Conservation (phyloP, 2,329 filamentous ascomycete genomes). For the Curvularia eragrostidis region DNA sequence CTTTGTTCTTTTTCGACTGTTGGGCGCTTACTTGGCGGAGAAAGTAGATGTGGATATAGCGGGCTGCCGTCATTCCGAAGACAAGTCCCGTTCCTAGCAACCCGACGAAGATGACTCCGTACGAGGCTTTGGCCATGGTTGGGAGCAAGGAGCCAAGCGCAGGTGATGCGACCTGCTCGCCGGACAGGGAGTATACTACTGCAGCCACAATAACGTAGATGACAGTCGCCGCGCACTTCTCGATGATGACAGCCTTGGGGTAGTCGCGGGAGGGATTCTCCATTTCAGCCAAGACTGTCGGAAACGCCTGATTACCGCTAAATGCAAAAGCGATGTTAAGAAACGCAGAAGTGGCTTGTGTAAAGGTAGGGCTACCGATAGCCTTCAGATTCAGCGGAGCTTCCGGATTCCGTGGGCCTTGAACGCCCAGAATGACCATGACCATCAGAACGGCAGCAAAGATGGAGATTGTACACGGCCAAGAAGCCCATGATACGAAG, state of each 20-base stretch:
- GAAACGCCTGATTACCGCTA: constrained; percentile 39
- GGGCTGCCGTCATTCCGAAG: constrained; percentile 33
- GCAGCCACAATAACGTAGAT: constrained; percentile 34
- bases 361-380: constrained; percentile 32
- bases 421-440: constrained; percentile 37
- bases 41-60: constrained; percentile 35
- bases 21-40: constrained; percentile 27
- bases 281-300: constrained; percentile 38
- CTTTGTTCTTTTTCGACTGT: constrained; percentile 20
- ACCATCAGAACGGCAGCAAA: constrained; percentile 33
- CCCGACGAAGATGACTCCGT: constrained; percentile 31
- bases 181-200: constrained; percentile 34
- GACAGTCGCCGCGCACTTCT: constrained; percentile 31
- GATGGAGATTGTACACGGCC: constrained; percentile 36
- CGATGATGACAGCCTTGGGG: constrained; percentile 35
- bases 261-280: constrained; percentile 37
- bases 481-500: constrained; percentile 38
- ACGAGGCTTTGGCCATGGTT: constrained; percentile 34
- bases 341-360: constrained; percentile 31
- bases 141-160: constrained; percentile 32
- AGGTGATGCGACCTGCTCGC: constrained; percentile 35
- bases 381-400: constrained; percentile 34
- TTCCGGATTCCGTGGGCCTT: constrained; percentile 28
- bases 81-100: constrained; percentile 35
- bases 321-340: constrained; percentile 40